Percentiles rank a stretch among this genome's conserved stretches.
These are phyloP conservation scores for Tagetes erecta DNA, from an alignment of 129 eudicot species.

Conservation along the genomic window DNA sequence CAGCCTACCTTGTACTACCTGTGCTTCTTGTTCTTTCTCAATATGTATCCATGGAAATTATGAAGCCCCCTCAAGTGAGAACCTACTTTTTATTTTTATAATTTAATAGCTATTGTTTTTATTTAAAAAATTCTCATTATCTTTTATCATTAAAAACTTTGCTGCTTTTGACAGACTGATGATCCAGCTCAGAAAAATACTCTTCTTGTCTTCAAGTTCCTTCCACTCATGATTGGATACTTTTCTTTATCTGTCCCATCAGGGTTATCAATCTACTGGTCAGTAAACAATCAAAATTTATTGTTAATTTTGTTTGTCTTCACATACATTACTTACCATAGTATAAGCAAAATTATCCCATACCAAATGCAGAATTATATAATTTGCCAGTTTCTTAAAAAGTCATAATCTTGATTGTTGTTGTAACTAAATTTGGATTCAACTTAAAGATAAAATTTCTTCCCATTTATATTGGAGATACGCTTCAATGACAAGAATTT, in stretches of 20 bases:
- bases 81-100: constrained; percentile 7
- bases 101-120: neutral
- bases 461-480: neutral
- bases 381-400: constrained; percentile 1
- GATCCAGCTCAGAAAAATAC: constrained; percentile 96
- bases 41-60: constrained; percentile 89
- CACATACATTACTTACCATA: neutral
- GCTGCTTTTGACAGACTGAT: constrained; percentile 66
- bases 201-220: constrained; percentile 90
- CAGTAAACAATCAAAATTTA: constrained; percentile 16
- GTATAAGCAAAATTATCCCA: constrained; percentile 13
- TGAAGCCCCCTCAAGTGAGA: constrained; percentile 98
- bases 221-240: constrained; percentile 98
- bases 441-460: neutral
- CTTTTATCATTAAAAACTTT: constrained; percentile 27
- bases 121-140: constrained; percentile 1
- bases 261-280: constrained; percentile 96
- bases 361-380: constrained; percentile 4
- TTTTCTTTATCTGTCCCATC: constrained; percentile 98
- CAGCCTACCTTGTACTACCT: constrained; percentile 91
- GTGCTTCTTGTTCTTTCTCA: constrained; percentile 94
- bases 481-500: constrained; percentile 12
- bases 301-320: neutral
- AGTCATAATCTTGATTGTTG: neutral
- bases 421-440: neutral